These are phyloP conservation scores for Homolaphlyctis polyrhiza DNA, from an alignment of 371 early-diverging fungal species.

Conservation along the genomic window DNA sequence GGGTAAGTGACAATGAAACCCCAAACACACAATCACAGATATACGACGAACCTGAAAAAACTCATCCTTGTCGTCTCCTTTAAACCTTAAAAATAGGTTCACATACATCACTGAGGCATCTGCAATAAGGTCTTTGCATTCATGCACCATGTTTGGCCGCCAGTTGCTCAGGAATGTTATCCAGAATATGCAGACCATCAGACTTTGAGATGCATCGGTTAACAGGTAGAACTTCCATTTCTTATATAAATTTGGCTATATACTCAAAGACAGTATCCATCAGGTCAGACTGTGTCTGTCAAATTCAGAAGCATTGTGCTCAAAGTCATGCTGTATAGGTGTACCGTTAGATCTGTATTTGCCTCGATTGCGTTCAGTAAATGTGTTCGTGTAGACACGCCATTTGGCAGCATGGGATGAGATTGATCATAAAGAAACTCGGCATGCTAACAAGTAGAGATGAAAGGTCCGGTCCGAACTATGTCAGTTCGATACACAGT, in stretches of 20 bases:
- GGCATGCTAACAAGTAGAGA: background rate
- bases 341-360: background rate
- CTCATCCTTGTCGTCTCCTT: constrained; percentile 10
- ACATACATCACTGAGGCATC: background rate
- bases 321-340: background rate
- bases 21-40: background rate
- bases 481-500: background rate
- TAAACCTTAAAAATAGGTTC: background rate
- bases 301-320: background rate
- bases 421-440: background rate
- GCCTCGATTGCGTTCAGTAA: background rate
- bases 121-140: background rate
- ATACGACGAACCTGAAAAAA: constrained; percentile 11
- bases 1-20: background rate
- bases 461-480: no score
- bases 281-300: background rate
- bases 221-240: background rate
- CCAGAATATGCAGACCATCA: background rate
- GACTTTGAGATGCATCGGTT: background rate
- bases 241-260: background rate
- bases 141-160: background rate
- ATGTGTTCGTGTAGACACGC: background rate
- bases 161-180: background rate
- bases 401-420: background rate
- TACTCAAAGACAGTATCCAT: background rate